These are phyloP conservation scores for Chondrostereum purpureum DNA, from an alignment of 1,284 basidiomycete genomes.

Conservation along the genomic window DNA sequence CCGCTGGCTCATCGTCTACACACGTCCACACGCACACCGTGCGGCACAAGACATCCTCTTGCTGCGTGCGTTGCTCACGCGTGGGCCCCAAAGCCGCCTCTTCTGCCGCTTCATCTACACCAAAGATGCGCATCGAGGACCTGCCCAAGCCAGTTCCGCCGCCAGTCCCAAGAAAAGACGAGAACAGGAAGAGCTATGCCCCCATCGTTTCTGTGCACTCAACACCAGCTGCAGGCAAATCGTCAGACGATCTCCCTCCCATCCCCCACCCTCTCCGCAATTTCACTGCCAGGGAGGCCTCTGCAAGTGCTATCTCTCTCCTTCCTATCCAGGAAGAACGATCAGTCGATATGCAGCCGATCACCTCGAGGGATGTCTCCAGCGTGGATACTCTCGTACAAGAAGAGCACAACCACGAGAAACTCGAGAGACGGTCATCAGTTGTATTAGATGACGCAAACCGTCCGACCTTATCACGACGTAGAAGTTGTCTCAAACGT, in stretches of 20 bases:
- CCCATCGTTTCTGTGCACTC: background rate
- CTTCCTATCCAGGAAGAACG: background rate
- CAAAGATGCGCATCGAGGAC: background rate
- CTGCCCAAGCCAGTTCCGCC: background rate
- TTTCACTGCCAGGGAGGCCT: background rate
- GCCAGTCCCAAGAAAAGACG: background rate
- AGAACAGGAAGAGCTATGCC: background rate
- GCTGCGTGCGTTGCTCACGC: slow-evolving; percentile 1
- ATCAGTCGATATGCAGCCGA: background rate
- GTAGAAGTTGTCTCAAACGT: slow-evolving; percentile 59
- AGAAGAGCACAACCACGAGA: background rate
- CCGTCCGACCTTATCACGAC: slow-evolving; percentile 34
- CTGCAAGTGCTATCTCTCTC: background rate
- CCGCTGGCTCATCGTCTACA: background rate
- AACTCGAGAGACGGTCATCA: background rate
- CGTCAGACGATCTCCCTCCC: background rate
- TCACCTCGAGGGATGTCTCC: background rate
- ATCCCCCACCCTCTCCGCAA: background rate
- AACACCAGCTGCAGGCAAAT: background rate
- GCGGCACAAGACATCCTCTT: slow-evolving; percentile 12
- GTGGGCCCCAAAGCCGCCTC: slow-evolving; percentile 4
- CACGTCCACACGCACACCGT: slow-evolving; percentile 12
- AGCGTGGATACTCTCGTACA: background rate
- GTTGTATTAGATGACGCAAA: slow-evolving; percentile 1
- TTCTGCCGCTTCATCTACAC: slow-evolving; percentile 7